These are phyloP conservation scores for Termitomyces sp. DNA, from an alignment of 1,284 basidiomycete species.

Conservation along the genomic window DNA sequence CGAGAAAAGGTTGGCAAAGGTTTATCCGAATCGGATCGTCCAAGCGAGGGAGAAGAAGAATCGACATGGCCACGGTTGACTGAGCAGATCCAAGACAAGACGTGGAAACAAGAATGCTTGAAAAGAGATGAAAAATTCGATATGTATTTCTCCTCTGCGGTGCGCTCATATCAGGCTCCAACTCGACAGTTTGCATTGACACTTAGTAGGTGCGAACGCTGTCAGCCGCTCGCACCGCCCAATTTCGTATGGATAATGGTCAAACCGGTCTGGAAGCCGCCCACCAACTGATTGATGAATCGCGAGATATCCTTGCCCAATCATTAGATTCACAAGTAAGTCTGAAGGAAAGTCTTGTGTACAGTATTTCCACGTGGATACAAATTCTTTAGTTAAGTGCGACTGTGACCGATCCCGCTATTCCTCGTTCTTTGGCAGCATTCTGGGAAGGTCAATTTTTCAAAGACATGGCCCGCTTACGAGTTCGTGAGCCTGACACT, in stretches of 20 bases:
- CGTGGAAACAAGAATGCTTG: conserved; percentile 69
- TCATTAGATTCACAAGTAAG: conserved; percentile 74
- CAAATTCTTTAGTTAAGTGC: conserved; percentile 55
- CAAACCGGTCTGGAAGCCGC: conserved; percentile 44
- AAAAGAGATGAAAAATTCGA: conserved; percentile 87
- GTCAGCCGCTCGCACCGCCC: conserved; percentile 45
- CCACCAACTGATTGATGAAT: conserved; percentile 62
- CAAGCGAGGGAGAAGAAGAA: conserved; percentile 45
- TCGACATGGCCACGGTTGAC: conserved; percentile 50
- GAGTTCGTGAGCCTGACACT: conserved; percentile 84
- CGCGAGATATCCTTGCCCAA: conserved; percentile 71
- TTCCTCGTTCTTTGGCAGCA: conserved; percentile 81
- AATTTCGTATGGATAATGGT: conserved; percentile 36
- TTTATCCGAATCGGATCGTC: conserved; percentile 44
- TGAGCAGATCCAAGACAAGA: conserved; percentile 43
- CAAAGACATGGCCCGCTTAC: conserved; percentile 86
- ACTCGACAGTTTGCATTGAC: conserved; percentile 17
- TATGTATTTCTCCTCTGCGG: conserved; percentile 78
- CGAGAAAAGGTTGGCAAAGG: conserved; percentile 56
- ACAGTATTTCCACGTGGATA: conserved; percentile 13
- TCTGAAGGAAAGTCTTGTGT: conserved; percentile 5
- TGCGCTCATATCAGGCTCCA: conserved; percentile 33
- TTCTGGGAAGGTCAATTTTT: conserved; percentile 93
- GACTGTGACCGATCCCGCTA: conserved; percentile 81
- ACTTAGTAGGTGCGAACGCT: conserved; percentile 47